These are phyloP conservation scores for Insectozyma bohioensis DNA, from an alignment of 1,139 yeast genomes.

Conservation along the genomic window DNA sequence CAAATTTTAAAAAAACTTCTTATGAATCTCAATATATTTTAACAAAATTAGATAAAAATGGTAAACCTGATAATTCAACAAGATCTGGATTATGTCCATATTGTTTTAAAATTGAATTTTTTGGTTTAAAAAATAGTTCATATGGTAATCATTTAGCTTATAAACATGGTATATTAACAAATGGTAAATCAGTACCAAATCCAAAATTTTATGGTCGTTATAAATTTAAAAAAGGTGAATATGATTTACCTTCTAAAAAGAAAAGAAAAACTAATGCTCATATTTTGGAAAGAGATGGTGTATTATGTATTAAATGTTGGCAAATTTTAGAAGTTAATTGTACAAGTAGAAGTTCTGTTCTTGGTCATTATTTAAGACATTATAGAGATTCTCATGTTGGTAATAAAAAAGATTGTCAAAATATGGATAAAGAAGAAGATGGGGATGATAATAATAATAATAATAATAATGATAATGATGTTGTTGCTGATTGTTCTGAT, in stretches of 20 bases:
- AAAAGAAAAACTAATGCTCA: constrained; percentile 20
- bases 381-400: constrained; percentile 18
- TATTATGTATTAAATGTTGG: constrained; percentile 19
- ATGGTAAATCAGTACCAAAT: constrained; percentile 25
- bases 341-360: constrained; percentile 15
- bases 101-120: constrained; percentile 29
- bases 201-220: constrained; percentile 16
- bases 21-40: constrained; percentile 16
- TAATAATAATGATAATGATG: not conserved
- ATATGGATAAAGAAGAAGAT: constrained; percentile 1
- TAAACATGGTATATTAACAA: constrained; percentile 36
- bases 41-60: constrained; percentile 12
- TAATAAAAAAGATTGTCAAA: constrained; percentile 14
- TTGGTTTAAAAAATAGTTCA: constrained; percentile 33
- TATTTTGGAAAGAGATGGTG: constrained; percentile 19
- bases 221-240: constrained; percentile 16
- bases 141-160: constrained; percentile 35
- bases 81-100: constrained; percentile 34
- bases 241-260: constrained; percentile 17
- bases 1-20: constrained; percentile 15
- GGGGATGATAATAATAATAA: not conserved
- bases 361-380: constrained; percentile 17
- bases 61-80: constrained; percentile 16
- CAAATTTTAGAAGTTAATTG: constrained; percentile 20
- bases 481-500: not conserved